Evolutionary conservation across 202 grass and related monocot genomes (phyloP).

Genomic region (Setaria viridis): DNA sequence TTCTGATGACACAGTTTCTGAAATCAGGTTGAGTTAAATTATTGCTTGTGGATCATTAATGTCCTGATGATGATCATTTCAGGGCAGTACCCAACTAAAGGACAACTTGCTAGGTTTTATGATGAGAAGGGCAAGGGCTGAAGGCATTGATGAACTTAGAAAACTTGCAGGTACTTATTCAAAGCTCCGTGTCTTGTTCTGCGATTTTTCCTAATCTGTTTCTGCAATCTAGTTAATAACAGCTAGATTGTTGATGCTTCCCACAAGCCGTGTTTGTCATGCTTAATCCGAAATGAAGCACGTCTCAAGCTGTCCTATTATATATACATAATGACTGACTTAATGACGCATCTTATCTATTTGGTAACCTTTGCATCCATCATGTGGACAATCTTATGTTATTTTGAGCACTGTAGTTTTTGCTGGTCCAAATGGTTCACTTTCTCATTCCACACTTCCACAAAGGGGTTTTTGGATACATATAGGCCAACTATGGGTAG

Average conservation of each 20-base stretch:
- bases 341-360: conserved; percentile 21
- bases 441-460: no score
- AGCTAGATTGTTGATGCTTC: conserved; percentile 23
- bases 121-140: not conserved
- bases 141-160: conserved; percentile 33
- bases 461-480: no score
- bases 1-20: not conserved
- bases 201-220: not conserved
- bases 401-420: not conserved
- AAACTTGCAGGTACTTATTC: conserved; percentile 33
- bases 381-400: not conserved
- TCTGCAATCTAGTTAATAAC: conserved; percentile 19
- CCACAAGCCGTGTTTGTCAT: conserved; percentile 19
- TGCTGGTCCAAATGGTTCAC: no score
- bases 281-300: conserved; percentile 35
- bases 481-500: no score
- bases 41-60: conserved; percentile 22
- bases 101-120: conserved; percentile 39
- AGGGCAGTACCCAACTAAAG: not conserved
- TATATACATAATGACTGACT: conserved; percentile 4
- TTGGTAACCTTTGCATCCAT: not conserved
- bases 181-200: conserved; percentile 25
- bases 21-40: conserved; percentile 11
- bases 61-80: not conserved
- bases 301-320: conserved; percentile 26